Evolutionary conservation across 2,329 filamentous ascomycete species (phyloP).

Genomic region (Clathrospora elynae): DNA sequence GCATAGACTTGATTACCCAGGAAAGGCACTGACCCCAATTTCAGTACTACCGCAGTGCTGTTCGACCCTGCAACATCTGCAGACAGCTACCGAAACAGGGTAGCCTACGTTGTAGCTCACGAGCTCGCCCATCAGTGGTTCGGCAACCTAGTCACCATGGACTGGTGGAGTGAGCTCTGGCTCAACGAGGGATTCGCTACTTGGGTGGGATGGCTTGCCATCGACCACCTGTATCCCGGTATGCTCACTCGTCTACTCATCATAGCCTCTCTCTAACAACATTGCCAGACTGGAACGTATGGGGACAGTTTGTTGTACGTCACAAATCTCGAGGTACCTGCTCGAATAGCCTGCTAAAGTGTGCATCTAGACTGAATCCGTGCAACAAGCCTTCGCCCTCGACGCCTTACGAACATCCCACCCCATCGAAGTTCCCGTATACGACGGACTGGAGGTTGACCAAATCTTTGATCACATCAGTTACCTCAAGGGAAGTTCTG

Average conservation of each 20-base stretch:
- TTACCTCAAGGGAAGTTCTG: conserved; percentile 94
- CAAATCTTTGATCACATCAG: conserved; percentile 98
- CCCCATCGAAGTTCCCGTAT: conserved; percentile 93
- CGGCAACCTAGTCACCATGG: conserved; percentile 93
- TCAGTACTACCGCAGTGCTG: conserved; percentile 82
- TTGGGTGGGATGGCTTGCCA: conserved; percentile 94
- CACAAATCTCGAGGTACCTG: conserved; percentile 60
- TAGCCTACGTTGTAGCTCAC: conserved; percentile 98
- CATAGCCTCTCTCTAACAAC: conserved; percentile 11
- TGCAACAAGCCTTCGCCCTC: conserved; percentile 87
- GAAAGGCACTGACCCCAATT: conserved; percentile 9
- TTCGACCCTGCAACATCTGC: conserved; percentile 94
- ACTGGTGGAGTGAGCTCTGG: conserved; percentile 92
- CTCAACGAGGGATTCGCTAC: conserved; percentile 96
- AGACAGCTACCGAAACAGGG: conserved; percentile 85
- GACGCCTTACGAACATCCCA: conserved; percentile 91
- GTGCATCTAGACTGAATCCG: conserved; percentile 74
- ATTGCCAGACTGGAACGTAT: conserved; percentile 83
- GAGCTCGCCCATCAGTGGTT: conserved; percentile 98
- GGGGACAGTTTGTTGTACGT: conserved; percentile 89
- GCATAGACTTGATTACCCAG: not conserved
- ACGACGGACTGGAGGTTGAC: conserved; percentile 92
- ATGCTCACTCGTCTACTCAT: conserved; percentile 20
- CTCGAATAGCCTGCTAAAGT: conserved; percentile 38
- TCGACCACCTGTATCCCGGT: conserved; percentile 86